Conservation (phyloP, 2,329 filamentous ascomycete species). For the Curvularia sp. region DNA sequence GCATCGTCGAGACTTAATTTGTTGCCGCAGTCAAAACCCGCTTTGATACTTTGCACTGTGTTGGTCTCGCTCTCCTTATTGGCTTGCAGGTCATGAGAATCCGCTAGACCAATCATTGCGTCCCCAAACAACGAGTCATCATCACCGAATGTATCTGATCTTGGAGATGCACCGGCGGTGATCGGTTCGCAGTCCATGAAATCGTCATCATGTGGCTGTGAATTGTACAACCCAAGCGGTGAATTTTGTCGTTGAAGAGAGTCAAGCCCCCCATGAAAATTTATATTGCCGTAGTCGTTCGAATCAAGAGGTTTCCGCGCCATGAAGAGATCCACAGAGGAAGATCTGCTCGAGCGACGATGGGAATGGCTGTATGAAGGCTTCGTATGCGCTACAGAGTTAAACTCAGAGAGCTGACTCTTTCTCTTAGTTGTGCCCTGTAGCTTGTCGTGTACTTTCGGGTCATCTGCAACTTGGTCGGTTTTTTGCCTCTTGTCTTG, state of each 20-base stretch:
- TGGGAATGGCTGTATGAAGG: slow-evolving; percentile 37
- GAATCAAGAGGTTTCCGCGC: slow-evolving; percentile 12
- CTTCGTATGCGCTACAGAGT: slow-evolving; percentile 38
- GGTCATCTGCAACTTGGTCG: slow-evolving; percentile 22
- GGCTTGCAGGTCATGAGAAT: slow-evolving; percentile 37
- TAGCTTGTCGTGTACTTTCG: slow-evolving; percentile 31
- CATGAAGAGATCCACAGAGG: slow-evolving; percentile 25
- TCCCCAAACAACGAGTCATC: slow-evolving; percentile 42
- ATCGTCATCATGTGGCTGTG: not conserved
- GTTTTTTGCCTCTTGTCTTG: slow-evolving; percentile 39
- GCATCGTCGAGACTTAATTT: slow-evolving; percentile 10
- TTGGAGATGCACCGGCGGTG: slow-evolving; percentile 2
- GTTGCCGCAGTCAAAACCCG: slow-evolving; percentile 7
- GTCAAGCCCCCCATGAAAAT: slow-evolving; percentile 24
- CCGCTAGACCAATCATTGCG: slow-evolving; percentile 42
- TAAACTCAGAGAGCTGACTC: slow-evolving; percentile 27
- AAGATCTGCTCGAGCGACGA: slow-evolving; percentile 31
- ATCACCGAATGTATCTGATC: slow-evolving; percentile 38
- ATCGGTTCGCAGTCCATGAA: not conserved
- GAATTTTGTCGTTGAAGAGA: not conserved
- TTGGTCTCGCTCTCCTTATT: slow-evolving; percentile 1
- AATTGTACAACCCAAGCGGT: not conserved
- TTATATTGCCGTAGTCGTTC: slow-evolving; percentile 43
- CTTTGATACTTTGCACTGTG: slow-evolving; percentile 2
- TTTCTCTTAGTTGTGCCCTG: slow-evolving; percentile 36